phyloP scores from a whole-genome alignment of 2,329 filamentous ascomycete species.

The Colletotrichum sp. region DNA sequence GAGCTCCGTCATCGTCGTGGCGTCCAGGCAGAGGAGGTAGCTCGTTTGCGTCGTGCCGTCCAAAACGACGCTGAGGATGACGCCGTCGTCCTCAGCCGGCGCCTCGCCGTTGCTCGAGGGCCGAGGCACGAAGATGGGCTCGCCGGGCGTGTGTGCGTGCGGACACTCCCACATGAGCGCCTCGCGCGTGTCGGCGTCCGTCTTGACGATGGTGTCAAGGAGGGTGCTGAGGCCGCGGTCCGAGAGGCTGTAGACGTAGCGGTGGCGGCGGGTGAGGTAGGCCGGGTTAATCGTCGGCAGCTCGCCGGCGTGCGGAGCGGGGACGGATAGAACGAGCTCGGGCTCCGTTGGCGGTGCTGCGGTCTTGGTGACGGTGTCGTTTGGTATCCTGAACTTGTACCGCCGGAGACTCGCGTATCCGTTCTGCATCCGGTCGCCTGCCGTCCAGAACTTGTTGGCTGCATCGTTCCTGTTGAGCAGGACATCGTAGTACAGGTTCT shows the following conservation, averaged over 20 bases:
- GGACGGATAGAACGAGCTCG: slow-evolving; percentile 37
- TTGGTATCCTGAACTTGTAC: slow-evolving; percentile 45
- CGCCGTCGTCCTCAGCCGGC: slow-evolving; percentile 65
- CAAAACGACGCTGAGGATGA: slow-evolving; percentile 66
- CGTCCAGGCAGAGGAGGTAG: slow-evolving; percentile 71
- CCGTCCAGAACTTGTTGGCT: slow-evolving; percentile 45
- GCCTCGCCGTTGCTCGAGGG: slow-evolving; percentile 27
- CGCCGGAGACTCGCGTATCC: slow-evolving; percentile 45
- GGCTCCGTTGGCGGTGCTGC: neutral
- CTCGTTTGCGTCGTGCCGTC: slow-evolving; percentile 64
- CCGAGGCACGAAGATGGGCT: slow-evolving; percentile 67
- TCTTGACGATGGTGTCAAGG: slow-evolving; percentile 69
- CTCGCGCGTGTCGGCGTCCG: slow-evolving; percentile 60
- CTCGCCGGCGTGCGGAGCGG: slow-evolving; percentile 62
- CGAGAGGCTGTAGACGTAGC: slow-evolving; percentile 65
- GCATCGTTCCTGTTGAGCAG: slow-evolving; percentile 59
- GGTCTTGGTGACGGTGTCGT: slow-evolving; percentile 14
- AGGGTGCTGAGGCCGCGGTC: slow-evolving; percentile 64
- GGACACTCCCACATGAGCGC: slow-evolving; percentile 61
- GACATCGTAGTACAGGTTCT: slow-evolving; percentile 73
- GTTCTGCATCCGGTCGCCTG: slow-evolving; percentile 41
- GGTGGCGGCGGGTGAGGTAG: slow-evolving; percentile 56
- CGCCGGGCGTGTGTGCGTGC: slow-evolving; percentile 68
- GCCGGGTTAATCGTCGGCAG: slow-evolving; percentile 69
- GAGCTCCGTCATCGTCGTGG: slow-evolving; percentile 65